Conservation (phyloP, 1,284 basidiomycete genomes). For the Athelia psychrophila region DNA sequence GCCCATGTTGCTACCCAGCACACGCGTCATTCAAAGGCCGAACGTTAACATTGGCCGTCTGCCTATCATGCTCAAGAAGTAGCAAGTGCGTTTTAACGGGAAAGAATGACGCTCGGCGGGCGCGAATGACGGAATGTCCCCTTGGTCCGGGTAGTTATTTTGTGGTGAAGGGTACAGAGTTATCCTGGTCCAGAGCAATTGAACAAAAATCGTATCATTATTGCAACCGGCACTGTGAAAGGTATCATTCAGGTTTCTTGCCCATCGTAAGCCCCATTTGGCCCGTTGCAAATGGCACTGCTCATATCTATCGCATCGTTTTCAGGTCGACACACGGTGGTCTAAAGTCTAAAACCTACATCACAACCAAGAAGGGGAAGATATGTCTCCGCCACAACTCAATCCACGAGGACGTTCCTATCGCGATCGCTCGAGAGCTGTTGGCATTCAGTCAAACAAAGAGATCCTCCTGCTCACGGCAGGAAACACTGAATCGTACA, state of each 20-base stretch:
- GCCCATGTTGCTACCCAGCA: constrained; percentile 97
- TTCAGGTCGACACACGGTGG: constrained; percentile 92
- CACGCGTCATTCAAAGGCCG: constrained; percentile 80
- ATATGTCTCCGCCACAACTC: constrained; percentile 99
- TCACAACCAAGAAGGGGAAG: constrained; percentile 90
- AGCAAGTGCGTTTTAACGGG: constrained; percentile 91
- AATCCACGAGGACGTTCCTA: constrained; percentile 95
- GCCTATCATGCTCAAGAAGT: constrained; percentile 96
- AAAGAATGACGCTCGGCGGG: constrained; percentile 78
- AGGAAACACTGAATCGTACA: constrained; percentile 90
- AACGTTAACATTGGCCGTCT: constrained; percentile 91
- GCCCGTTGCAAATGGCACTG: no score
- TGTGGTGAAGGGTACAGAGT: constrained; percentile 98
- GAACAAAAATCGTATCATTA: constrained; percentile 99
- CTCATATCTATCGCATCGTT: constrained; percentile 7
- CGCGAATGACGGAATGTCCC: constrained; percentile 94
- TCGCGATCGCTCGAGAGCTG: constrained; percentile 93
- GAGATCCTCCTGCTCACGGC: constrained; percentile 96
- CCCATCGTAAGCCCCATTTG: constrained; percentile 72
- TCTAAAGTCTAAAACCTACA: constrained; percentile 98
- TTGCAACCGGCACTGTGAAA: constrained; percentile 92
- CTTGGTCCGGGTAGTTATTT: constrained; percentile 99
- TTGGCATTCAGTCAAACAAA: constrained; percentile 96
- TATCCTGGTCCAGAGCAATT: constrained; percentile 99
- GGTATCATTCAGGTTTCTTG: constrained; percentile 95